Evolutionary conservation across 495 filamentous ascomycete species (phyloP), one percentile per base, ranked within the genome.

Genomic region (Neurospora sublineolata): DNA sequence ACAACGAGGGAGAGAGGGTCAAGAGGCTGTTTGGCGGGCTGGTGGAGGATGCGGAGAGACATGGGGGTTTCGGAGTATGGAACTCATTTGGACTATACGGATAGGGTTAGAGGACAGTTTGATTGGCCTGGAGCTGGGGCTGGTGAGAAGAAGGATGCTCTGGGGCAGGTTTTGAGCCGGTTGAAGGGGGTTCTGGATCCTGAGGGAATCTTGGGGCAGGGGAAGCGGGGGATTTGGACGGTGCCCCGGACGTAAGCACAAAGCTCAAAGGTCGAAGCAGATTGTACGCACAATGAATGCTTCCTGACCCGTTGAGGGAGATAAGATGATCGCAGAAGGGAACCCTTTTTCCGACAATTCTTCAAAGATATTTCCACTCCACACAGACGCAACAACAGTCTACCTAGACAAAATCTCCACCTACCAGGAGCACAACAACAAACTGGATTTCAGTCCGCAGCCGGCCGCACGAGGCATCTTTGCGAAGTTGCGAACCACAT

Each of bases 51-150:
- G 79, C 78, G 8, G 75, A 75, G 68, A 72, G 68, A 41, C 42
- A 75, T 14, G 77, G 80, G 80, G 3, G 78, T 78, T 67, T 74
- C 74, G 9, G 79, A 77, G 73, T 79, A 82, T 64, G 73, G 78
- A 12, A 73, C 78, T 10, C 80, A 82, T 67, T 72, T 82, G 23
- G 74, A 78, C 58, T 76, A 76, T 64, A 82, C 81, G 79, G 79
- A 77, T 72, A 64, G 39, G 71, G 44, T 67, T 33, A 40, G 38
- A 6, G 37, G 41, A 16, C 33, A 12, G 20, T 42, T 40, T 33
- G 36, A 23, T 4, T 20, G 36, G n/a, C 75, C 75, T 39, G 44
- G 44, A 75, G n/a, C n/a, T 20, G 37, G 23, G 38, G 18, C 52
- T 74, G 78, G 77, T 37, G 41, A 75, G n/a, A 76, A 76, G 33